Base-by-base conservation (phyloP, 495 filamentous ascomycete genomes). In the Niebla homalea region DNA sequence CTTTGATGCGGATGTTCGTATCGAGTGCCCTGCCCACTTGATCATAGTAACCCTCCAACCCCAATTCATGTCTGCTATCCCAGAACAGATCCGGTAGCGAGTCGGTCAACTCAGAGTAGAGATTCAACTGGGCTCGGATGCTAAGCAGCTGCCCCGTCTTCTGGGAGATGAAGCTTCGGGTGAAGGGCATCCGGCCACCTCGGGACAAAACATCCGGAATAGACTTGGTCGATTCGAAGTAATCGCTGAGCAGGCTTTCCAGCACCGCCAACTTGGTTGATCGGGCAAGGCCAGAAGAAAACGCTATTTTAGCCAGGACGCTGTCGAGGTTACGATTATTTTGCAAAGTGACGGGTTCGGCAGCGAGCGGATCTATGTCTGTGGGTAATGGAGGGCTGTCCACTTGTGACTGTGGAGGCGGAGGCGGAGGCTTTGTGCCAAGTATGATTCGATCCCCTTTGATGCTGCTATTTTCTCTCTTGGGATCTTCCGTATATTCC, bases 221-320 rank as follows among this genome's bases (percentile, higher is more conserved):
- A 16, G 74, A 68, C 41, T 81, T 74, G 2, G 87, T 96, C 10
- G 83, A 85, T 53, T 87, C 78, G 56, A 95, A 86, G 63, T 96
- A 96, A 40, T 80, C 75, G 40, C 74, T 75, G 11, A 97, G 69
- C n/a, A 85, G 75, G 39, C 76, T 83, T 60, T 98, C 92, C 11
- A 98, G 75, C 4, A 94, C 87, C n/a, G 87, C 89, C 11, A 98
- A 72, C 62, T 96, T 98, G n/a, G 92, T 95, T 46, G 83, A 88
- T 41, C 92, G 75, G 22, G 92, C 89, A n/a, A 98, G 71, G 4
- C 92, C 92, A 0, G 88, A 95, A 3, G 88, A 94, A 62, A 98
- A 98, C 15, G 92, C 92, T 44, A 98, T 86, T 60, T 98, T 95
- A 23, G 88, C 86, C 25, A 96, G 73, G 1, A 89, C 83, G 1